Conservation (phyloP, 2,329 filamentous ascomycete species). For the Hymenoscyphus repandus region DNA sequence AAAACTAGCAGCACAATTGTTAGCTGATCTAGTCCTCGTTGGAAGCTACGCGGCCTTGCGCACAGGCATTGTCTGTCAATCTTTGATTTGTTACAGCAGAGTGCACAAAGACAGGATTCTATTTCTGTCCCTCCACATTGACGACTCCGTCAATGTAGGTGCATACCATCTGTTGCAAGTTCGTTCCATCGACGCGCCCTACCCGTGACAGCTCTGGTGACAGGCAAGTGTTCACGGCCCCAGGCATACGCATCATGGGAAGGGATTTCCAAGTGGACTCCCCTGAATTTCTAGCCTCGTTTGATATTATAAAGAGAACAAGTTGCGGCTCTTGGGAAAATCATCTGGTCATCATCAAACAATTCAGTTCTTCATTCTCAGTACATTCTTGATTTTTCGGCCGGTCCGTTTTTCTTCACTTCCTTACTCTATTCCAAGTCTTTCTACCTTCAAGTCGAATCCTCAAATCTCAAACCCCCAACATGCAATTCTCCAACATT, state of each 20-base stretch:
- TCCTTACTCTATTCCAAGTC: conserved; percentile 4
- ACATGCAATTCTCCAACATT: conserved; percentile 24
- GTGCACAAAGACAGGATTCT: background rate
- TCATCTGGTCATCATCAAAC: conserved; percentile 19
- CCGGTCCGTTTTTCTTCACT: conserved; percentile 20
- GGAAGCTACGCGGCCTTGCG: conserved; percentile 1
- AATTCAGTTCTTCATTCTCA: conserved; percentile 12
- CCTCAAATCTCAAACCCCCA: conserved; percentile 14
- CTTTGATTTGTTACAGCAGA: background rate
- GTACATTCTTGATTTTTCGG: conserved; percentile 17
- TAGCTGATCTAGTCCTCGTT: background rate
- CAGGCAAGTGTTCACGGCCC: background rate
- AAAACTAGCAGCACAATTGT: too few relatives aligned
- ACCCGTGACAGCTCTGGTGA: conserved; percentile 8
- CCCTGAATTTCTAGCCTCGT: background rate
- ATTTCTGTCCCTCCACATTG: conserved; percentile 6
- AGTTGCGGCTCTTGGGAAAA: conserved; percentile 7
- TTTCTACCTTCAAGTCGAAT: conserved; percentile 8
- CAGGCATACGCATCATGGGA: background rate
- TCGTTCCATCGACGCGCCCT: conserved; percentile 14
- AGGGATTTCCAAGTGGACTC: too few relatives aligned
- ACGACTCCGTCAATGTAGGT: background rate
- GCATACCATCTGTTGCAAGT: conserved; percentile 11
- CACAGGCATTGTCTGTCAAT: background rate
- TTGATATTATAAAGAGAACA: conserved; percentile 4